Evolutionary conservation across 169 alveolate species (phyloP).

Genomic region (Toxoplasma gondii): DNA sequence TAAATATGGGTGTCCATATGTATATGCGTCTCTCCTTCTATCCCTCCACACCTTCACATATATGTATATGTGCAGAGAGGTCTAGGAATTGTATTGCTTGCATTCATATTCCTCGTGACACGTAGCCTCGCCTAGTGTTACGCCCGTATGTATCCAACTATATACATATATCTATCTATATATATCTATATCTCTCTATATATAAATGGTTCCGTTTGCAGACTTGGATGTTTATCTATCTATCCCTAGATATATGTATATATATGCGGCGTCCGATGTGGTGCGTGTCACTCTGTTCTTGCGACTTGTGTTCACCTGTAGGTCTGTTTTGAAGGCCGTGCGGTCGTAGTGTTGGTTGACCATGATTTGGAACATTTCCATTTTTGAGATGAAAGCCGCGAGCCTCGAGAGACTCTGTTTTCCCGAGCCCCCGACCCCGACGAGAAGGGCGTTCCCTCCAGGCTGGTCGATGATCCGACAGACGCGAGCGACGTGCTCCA

Average conservation of each 20-base stretch:
- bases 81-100: no score
- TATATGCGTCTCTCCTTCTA: not conserved
- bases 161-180: not conserved
- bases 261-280: no score
- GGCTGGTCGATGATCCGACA: constrained; percentile 93
- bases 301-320: no score
- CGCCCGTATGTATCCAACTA: no score
- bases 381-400: constrained; percentile 89
- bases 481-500: constrained; percentile 93
- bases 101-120: no score
- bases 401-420: constrained; percentile 92
- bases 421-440: constrained; percentile 98
- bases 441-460: constrained; percentile 94
- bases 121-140: no score
- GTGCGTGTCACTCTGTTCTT: no score
- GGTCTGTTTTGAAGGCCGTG: constrained; percentile 88
- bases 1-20: not conserved
- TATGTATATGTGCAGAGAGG: no score
- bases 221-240: no score
- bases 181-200: no score
- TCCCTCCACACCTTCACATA: not conserved
- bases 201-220: no score
- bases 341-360: constrained; percentile 91
- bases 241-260: no score
- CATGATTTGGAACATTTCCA: constrained; percentile 85